Evolutionary conservation across 176 grass and related monocot species (phyloP), one percentile per base, ranked within the genome.

Genomic region (Oryza nivara): DNA sequence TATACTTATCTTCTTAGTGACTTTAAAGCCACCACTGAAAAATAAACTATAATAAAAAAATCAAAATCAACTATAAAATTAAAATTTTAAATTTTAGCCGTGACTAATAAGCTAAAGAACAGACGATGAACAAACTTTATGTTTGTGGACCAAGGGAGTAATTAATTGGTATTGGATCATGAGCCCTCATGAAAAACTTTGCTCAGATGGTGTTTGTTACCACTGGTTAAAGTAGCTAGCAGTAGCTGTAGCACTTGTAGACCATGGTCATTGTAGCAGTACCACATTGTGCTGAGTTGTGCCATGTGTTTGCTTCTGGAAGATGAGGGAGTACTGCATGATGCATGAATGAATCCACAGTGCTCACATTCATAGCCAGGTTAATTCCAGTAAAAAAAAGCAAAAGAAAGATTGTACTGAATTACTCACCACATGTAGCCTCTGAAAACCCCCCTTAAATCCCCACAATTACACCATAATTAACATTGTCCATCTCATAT

Each of bases 341-440:
- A 58, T 58, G 6, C 58, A 63, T 63, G 7, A 63, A 63, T 67
- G 68, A 30, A 47, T 14, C 81, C 26, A 61, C 9, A 16, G 46
- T 60, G 61, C 9, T 6, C 61, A 85, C 87, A 89, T 51, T 80
- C 48, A 80, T 61, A 46, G 32, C 20, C n/a, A 3, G 68, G 25
- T 61, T 36, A 36, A 36, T 36, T 70, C 23, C 49, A 17, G 67
- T 49, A 28, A 80, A 64, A 60, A 28, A 67, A 44, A 36, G 35
- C 35, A 36, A 36, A 38, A 38, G 5, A 58, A 58, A 32, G 17
- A 11, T 11, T 10, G 13, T 77, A 48, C 26, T 23, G 58, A 11
- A 23, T 23, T 60, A 86, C 85, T 87, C 78, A 22, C 82, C 88
- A 85, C 88, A 89, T 89, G 82, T n/a, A 40, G 65, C 15, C 70